Evolutionary conservation across 257 asterid species (phyloP).

Genomic region (Solanum corneliomulleri): DNA sequence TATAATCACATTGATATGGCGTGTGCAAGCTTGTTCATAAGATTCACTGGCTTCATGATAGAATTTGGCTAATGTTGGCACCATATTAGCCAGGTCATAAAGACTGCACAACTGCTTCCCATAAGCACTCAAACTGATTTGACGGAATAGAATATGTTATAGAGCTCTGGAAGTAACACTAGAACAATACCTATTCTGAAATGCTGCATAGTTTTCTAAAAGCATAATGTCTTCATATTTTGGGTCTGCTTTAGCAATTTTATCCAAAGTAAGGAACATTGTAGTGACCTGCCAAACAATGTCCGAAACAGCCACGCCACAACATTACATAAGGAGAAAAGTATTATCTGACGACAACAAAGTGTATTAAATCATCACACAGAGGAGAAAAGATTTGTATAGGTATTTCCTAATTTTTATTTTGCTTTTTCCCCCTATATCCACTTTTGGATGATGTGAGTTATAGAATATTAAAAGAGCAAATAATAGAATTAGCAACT

Average conservation of each 20-base stretch:
- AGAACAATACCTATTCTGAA: constrained; percentile 71
- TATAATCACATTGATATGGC: constrained; percentile 77
- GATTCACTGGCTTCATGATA: constrained; percentile 98
- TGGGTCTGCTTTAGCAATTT: constrained; percentile 73
- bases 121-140: constrained; percentile 7
- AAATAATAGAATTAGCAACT: not conserved
- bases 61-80: constrained; percentile 86
- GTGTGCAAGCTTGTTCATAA: constrained; percentile 85
- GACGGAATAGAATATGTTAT: not conserved
- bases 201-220: constrained; percentile 94
- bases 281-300: constrained; percentile 67
- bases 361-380: not conserved
- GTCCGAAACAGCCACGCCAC: constrained; percentile 1
- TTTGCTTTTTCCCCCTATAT: not conserved
- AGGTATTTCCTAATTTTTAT: not conserved
- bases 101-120: constrained; percentile 46
- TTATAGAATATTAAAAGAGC: not conserved
- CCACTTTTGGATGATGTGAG: not conserved
- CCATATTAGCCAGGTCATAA: constrained; percentile 94
- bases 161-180: not conserved
- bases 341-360: not conserved
- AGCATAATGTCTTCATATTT: constrained; percentile 78
- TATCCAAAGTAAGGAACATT: constrained; percentile 95
- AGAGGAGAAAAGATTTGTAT: not conserved
- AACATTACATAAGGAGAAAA: not conserved